These are phyloP conservation scores for Gliomastix tumulicola DNA, from an alignment of 2,329 filamentous ascomycete species.

Conservation along the genomic window DNA sequence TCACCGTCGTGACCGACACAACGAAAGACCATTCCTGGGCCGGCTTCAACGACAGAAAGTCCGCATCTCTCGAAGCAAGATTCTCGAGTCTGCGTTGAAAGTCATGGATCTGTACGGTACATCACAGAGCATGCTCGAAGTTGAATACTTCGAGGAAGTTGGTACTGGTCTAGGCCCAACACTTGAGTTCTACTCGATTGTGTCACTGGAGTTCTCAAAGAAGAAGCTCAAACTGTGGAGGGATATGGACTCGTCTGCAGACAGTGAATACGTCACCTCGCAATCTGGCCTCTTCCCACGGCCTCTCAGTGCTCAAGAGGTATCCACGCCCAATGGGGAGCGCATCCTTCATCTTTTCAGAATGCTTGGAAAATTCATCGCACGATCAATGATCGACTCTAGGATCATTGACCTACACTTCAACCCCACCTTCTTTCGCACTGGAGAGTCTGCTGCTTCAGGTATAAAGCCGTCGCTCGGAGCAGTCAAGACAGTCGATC, in stretches of 20 bases:
- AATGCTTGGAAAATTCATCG: conserved; percentile 93
- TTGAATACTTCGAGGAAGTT: conserved; percentile 98
- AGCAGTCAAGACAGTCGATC: conserved; percentile 83
- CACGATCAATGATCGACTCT: conserved; percentile 95
- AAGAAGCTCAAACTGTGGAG: conserved; percentile 97
- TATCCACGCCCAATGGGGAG: conserved; percentile 70
- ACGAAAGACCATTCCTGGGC: conserved; percentile 87
- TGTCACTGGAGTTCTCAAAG: conserved; percentile 94
- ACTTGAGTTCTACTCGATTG: conserved; percentile 94
- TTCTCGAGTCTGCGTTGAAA: conserved; percentile 92
- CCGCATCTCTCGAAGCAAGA: conserved; percentile 90
- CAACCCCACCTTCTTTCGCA: conserved; percentile 95
- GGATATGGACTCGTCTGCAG: conserved; percentile 69
- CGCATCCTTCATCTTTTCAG: conserved; percentile 85
- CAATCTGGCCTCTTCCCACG: conserved; percentile 84
- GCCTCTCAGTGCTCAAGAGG: conserved; percentile 76
- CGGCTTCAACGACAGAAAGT: conserved; percentile 94
- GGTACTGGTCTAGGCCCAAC: conserved; percentile 94
- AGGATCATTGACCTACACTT: conserved; percentile 97
- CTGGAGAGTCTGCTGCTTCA: conserved; percentile 60
- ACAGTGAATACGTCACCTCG: conserved; percentile 78
- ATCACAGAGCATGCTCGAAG: conserved; percentile 92
- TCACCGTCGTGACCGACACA: conserved; percentile 72
- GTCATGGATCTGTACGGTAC: conserved; percentile 98
- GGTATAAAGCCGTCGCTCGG: conserved; percentile 76